These are phyloP conservation scores for Polygonum maritimum DNA, from an alignment of 148 eudicot genomes.

Conservation along the genomic window DNA sequence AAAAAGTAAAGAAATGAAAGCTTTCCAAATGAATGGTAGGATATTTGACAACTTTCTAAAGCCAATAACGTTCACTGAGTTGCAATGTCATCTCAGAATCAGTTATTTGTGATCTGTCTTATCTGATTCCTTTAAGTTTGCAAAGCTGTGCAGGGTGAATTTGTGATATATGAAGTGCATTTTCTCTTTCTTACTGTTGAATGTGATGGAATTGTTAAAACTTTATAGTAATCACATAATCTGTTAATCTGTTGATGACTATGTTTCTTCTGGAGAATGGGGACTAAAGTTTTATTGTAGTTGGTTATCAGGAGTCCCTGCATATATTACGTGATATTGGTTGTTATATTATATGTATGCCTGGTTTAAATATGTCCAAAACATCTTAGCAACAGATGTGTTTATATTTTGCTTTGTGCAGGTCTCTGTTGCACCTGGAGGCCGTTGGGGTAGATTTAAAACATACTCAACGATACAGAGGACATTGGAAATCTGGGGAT, in stretches of 20 bases:
- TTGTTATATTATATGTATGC: background rate
- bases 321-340: background rate
- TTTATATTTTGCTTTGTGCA: slow-evolving; percentile 20
- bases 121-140: background rate
- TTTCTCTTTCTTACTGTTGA: background rate
- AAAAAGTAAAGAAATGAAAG: background rate
- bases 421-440: slow-evolving; percentile 99
- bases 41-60: background rate
- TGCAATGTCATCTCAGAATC: background rate
- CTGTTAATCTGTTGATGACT: background rate
- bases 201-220: background rate
- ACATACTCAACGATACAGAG: slow-evolving; percentile 97
- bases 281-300: background rate
- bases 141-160: background rate
- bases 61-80: background rate
- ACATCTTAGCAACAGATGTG: no score
- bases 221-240: background rate
- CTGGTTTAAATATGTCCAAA: background rate
- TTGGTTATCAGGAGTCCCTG: background rate
- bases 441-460: slow-evolving; percentile 92
- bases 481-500: slow-evolving; percentile 97
- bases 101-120: background rate
- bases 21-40: background rate
- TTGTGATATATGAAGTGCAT: background rate
- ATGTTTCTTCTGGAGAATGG: background rate